Conservation (phyloP, 176 grass and related monocot genomes). For the Cocos nucifera region DNA sequence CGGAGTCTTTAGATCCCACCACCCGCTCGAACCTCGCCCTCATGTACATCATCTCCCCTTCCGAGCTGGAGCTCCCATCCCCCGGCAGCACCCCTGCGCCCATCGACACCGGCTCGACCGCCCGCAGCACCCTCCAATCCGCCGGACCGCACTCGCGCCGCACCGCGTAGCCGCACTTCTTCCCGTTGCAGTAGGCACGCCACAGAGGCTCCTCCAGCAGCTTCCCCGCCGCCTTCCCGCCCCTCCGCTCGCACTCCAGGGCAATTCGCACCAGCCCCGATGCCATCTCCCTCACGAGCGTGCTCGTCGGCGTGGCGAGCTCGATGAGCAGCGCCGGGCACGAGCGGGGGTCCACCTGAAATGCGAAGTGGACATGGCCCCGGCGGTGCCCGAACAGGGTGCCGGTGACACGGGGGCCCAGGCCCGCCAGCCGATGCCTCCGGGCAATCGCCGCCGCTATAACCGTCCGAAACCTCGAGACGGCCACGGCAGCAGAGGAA, state of each 20-base stretch:
- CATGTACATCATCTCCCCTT: slow-evolving; percentile 98
- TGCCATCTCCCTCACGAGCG: slow-evolving; percentile 2
- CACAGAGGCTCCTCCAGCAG: slow-evolving; percentile 5
- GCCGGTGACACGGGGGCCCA: not conserved
- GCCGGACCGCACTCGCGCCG: slow-evolving; percentile 1
- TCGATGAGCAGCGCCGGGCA: slow-evolving; percentile 4
- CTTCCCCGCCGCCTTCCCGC: not conserved
- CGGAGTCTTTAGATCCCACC: slow-evolving; percentile 85
- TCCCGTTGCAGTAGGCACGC: not conserved
- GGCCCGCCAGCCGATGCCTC: not conserved
- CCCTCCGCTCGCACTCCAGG: slow-evolving; percentile 5
- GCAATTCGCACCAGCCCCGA: slow-evolving; percentile 3
- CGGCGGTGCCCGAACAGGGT: slow-evolving; percentile 4
- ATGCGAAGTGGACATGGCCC: not conserved
- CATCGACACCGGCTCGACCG: slow-evolving; percentile 6
- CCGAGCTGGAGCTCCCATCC: slow-evolving; percentile 3
- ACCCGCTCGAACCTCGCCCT: slow-evolving; percentile 87
- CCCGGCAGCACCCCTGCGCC: not conserved
- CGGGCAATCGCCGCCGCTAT: slow-evolving; percentile 33
- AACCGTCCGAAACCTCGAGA: slow-evolving; percentile 42
- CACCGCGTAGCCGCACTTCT: slow-evolving; percentile 7
- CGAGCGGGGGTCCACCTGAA: not conserved
- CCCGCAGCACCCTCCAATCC: slow-evolving; percentile 2
- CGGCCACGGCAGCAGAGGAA: slow-evolving; percentile 8
- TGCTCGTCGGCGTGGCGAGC: slow-evolving; percentile 4